Base-by-base conservation (phyloP, 1,284 basidiomycete genomes). In the Coriolopsis trogii region DNA sequence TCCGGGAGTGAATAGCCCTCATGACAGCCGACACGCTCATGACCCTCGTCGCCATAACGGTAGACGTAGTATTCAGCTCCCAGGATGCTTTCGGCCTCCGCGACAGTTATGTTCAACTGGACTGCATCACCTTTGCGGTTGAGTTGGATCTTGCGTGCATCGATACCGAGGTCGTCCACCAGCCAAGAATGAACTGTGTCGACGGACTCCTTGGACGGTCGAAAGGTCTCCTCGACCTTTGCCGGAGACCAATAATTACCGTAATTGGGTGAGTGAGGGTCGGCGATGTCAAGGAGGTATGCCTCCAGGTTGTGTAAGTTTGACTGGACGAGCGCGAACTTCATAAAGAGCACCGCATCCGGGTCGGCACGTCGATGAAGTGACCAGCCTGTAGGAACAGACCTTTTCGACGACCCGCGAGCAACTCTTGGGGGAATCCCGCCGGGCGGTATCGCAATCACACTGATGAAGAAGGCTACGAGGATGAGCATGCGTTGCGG, bases 1-100 rank as follows among this genome's bases (percentile, higher is more conserved):
- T 58, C 59, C 1, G 63, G 63, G 7, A 65, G 53, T 26, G 61
- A 49, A 48, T 63, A 65, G 26, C 54, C 62, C 10, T 50, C 34
- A 21, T 51, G 55, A 50, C 63, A 65, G 6, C 72, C 75, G 71
- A 55, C 41, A 21, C 54, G 55, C 45, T 61, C 46, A 62, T 60
- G 59, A 20, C 74, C 74, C 10, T 56, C 61, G n/a, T 51, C 56
- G 12, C 60, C 61, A 57, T 80, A 75, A 16, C 57, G 56, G 60
- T 75, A 80, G n/a, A 76, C 66, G 51, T 73, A 65, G 61, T 80
- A 81, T 49, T 76, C 66, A 0, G 78, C 70, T 36, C 66, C 66
- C 30, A 81, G 63, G 3, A 81, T 64, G 13, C 62, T 36, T 58
- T 80, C 78, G 3, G 74, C 74, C 53, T 79, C 74, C 29, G 64